A percentile compares a stretch with the other conserved stretches of the same genome.
phyloP scores from a whole-genome alignment of 345 rosid genomes.

The Pistacia vera region DNA sequence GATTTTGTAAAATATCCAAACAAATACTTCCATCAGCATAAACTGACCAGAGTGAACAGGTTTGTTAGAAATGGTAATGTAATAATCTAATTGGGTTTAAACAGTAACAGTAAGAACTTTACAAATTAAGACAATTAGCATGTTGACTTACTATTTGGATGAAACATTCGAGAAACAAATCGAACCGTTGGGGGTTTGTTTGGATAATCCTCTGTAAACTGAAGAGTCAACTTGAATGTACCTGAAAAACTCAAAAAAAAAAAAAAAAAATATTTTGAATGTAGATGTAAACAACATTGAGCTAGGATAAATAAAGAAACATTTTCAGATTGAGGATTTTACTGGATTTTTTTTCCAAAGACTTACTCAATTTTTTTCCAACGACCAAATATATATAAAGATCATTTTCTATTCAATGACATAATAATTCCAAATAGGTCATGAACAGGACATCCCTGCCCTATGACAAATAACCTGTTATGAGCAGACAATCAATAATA shows the following conservation, averaged over 20 bases:
- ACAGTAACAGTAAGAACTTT: background rate
- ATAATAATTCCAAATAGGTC: background rate
- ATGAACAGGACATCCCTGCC: background rate
- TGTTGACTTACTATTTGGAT: slow-evolving; percentile 53
- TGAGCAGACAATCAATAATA: background rate
- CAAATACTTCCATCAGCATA: slow-evolving; percentile 98
- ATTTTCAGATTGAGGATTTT: too few relatives aligned
- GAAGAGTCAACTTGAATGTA: slow-evolving; percentile 63
- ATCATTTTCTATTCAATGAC: background rate
- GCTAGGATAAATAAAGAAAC: background rate
- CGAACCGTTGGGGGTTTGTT: slow-evolving; percentile 63
- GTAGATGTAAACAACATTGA: background rate
- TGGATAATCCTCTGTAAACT: slow-evolving; percentile 60
- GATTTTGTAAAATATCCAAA: slow-evolving; percentile 93
- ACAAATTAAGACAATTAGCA: background rate
- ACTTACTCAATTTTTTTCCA: background rate
- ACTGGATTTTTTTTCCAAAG: too few relatives aligned
- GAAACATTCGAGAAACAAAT: slow-evolving; percentile 65
- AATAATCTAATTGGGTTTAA: background rate
- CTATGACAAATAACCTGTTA: background rate
- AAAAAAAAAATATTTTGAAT: background rate
- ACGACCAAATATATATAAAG: background rate
- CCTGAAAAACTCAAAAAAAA: slow-evolving; percentile 34
- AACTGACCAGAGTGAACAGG: slow-evolving; percentile 40
- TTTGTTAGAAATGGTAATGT: background rate